Percentiles rank a stretch among this genome's conserved stretches.
These are phyloP conservation scores for Corynespora cassiicola DNA, from an alignment of 2,329 filamentous ascomycete species.

Conservation along the genomic window DNA sequence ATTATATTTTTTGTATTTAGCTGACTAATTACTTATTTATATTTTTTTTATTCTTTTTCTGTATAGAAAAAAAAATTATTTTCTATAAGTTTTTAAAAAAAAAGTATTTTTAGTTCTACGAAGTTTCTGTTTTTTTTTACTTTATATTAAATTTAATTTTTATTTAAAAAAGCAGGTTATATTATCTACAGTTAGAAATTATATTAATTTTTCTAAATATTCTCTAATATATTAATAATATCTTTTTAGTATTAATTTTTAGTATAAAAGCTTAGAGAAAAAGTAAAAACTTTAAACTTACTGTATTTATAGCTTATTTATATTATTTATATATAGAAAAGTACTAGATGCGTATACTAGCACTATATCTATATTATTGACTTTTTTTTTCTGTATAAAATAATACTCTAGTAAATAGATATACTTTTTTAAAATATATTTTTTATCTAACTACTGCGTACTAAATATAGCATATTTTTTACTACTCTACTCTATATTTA, in stretches of 20 bases:
- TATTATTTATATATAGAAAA: slow-evolving; percentile 2
- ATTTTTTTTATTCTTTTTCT: slow-evolving; percentile 2
- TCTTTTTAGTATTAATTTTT: slow-evolving; percentile 3
- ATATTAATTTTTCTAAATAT: slow-evolving; percentile 1
- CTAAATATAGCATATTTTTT: too few relatives aligned
- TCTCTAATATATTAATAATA: slow-evolving; percentile 5
- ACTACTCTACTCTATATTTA: too few relatives aligned
- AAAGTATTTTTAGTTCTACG: slow-evolving; percentile 1
- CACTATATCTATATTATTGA: slow-evolving; percentile 6
- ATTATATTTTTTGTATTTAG: slow-evolving; percentile 1
- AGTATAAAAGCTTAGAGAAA: too few relatives aligned
- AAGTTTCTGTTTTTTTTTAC: slow-evolving; percentile 5
- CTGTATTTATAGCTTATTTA: too few relatives aligned
- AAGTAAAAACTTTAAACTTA: too few relatives aligned
- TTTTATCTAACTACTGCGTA: too few relatives aligned
- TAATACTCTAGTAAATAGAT: slow-evolving; percentile 2
- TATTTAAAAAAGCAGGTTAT: slow-evolving; percentile 3
- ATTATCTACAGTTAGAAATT: slow-evolving; percentile 1
- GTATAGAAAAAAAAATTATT: slow-evolving; percentile 7
- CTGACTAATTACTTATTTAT: slow-evolving; percentile 6
- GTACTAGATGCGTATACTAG: slow-evolving; percentile 2
- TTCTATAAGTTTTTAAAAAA: slow-evolving; percentile 2
- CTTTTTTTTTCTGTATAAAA: slow-evolving; percentile 1
- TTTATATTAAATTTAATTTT: slow-evolving; percentile 4
- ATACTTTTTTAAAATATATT: slow-evolving; percentile 6